Evolutionary conservation across 805 yeast genomes (phyloP).

Genomic region (Candida broadrunensis): DNA sequence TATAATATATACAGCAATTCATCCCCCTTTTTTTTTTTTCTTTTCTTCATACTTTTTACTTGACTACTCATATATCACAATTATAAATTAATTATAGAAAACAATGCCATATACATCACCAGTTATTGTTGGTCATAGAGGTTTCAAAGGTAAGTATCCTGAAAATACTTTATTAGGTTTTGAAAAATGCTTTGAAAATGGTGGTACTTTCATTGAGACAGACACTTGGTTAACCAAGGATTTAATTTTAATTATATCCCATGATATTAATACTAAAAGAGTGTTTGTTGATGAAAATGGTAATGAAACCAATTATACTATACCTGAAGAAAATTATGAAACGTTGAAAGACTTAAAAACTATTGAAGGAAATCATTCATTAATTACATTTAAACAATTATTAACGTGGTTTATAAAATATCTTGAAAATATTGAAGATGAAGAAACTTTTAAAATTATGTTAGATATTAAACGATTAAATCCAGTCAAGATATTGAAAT

Average conservation of each 20-base stretch:
- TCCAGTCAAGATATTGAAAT: constrained; percentile 30
- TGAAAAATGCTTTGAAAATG: constrained; percentile 30
- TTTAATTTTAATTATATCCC: constrained; percentile 36
- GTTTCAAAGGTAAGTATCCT: constrained; percentile 37
- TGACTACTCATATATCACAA: too few relatives aligned
- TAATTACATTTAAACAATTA: constrained; percentile 29
- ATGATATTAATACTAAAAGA: constrained; percentile 37
- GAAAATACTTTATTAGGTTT: constrained; percentile 41
- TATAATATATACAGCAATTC: too few relatives aligned
- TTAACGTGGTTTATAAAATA: constrained; percentile 29
- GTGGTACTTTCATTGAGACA: constrained; percentile 41
- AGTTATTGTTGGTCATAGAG: constrained; percentile 40
- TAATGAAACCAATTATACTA: constrained; percentile 30
- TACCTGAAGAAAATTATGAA: constrained; percentile 27
- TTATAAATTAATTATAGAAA: too few relatives aligned
- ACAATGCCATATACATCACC: constrained; percentile 12
- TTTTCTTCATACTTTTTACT: background rate
- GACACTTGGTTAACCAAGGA: constrained; percentile 40
- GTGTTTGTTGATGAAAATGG: constrained; percentile 34
- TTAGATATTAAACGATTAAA: constrained; percentile 40
- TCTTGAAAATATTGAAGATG: constrained; percentile 8
- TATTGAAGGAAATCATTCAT: constrained; percentile 28
- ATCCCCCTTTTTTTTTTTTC: background rate
- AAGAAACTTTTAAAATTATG: constrained; percentile 25
- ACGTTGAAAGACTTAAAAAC: constrained; percentile 26